Conservation (phyloP, 345 rosid genomes). For the Eucalyptus paniculata region DNA sequence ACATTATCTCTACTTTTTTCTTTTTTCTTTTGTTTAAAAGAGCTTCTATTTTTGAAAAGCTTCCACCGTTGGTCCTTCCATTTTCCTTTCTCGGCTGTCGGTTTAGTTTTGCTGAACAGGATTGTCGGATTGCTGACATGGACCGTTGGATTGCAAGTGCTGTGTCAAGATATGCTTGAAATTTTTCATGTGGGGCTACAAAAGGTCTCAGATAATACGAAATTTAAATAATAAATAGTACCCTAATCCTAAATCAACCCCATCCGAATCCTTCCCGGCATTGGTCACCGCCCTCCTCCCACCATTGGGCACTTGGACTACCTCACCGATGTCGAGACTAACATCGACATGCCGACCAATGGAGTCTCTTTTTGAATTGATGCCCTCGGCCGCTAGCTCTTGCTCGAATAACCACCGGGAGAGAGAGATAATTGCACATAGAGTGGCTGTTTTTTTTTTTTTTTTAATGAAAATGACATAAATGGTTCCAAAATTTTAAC, state of each 20-base stretch:
- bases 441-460: too few relatives aligned
- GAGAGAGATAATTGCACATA: not conserved
- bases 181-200: not conserved
- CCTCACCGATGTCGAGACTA: not conserved
- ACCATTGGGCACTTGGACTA: not conserved
- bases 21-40: not conserved
- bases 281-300: not conserved
- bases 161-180: not conserved
- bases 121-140: not conserved
- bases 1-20: not conserved
- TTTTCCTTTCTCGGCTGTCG: not conserved
- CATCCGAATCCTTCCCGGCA: too few relatives aligned
- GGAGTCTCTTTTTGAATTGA: too few relatives aligned
- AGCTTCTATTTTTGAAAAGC: not conserved
- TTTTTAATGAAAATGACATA: too few relatives aligned
- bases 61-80: not conserved
- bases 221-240: too few relatives aligned
- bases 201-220: not conserved
- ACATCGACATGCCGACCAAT: too few relatives aligned
- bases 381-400: not conserved
- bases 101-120: too few relatives aligned
- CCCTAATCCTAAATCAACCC: not conserved
- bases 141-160: not conserved
- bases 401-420: not conserved
- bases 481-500: fast-evolving